phyloP scores from a whole-genome alignment of 2,329 filamentous ascomycete genomes.

The Diaporthe australafricana region DNA sequence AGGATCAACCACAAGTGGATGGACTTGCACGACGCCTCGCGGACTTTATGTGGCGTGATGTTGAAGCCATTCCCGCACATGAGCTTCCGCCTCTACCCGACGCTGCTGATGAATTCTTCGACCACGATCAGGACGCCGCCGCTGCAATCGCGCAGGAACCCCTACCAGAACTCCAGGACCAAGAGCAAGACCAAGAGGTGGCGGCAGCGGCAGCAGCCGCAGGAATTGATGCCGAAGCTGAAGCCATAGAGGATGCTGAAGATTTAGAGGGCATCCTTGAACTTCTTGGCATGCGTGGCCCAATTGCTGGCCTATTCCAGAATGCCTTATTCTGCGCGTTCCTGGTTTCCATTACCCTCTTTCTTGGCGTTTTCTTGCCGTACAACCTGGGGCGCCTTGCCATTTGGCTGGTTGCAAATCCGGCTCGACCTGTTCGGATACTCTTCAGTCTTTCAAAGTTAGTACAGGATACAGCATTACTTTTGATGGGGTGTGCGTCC shows the following conservation, averaged over 20 bases:
- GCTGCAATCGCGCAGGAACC: slow-evolving; percentile 42
- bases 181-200: slow-evolving; percentile 66
- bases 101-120: slow-evolving; percentile 53
- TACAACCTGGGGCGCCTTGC: slow-evolving; percentile 92
- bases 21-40: slow-evolving; percentile 59
- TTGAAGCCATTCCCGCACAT: slow-evolving; percentile 64
- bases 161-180: slow-evolving; percentile 41
- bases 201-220: slow-evolving; percentile 74
- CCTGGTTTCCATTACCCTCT: slow-evolving; percentile 87
- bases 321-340: slow-evolving; percentile 96
- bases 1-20: slow-evolving; percentile 44
- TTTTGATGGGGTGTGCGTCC: slow-evolving; percentile 68
- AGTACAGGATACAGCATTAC: slow-evolving; percentile 79
- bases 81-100: slow-evolving; percentile 58
- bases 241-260: slow-evolving; percentile 86
- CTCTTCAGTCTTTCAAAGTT: slow-evolving; percentile 82
- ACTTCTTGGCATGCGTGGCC: slow-evolving; percentile 95
- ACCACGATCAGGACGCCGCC: slow-evolving; percentile 47
- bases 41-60: slow-evolving; percentile 72
- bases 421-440: slow-evolving; percentile 79
- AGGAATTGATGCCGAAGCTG: slow-evolving; percentile 79
- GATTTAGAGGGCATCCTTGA: slow-evolving; percentile 97
- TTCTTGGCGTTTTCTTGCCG: slow-evolving; percentile 87
- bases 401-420: slow-evolving; percentile 83
- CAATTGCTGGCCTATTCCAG: slow-evolving; percentile 88